Evolutionary conservation across 768 basidiomycete genomes (phyloP).

Genomic region (Mycena sanguinolenta): DNA sequence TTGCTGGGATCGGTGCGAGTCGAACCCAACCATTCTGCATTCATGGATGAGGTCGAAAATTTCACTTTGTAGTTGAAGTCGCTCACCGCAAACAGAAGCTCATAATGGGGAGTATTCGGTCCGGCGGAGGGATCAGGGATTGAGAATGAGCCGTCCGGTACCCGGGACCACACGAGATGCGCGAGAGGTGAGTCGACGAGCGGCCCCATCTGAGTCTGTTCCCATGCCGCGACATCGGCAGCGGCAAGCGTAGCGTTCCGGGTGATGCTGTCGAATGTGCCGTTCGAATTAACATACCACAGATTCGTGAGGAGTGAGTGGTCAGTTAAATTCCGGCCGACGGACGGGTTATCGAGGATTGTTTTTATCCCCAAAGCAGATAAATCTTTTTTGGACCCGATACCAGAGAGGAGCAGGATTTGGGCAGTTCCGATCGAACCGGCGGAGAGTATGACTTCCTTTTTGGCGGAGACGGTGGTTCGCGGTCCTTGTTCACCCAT

Average conservation of each 20-base stretch:
- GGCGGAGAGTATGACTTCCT: slow-evolving; percentile 48
- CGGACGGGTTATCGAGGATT: slow-evolving; percentile 37
- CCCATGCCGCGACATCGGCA: slow-evolving; percentile 29
- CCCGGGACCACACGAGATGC: slow-evolving; percentile 22
- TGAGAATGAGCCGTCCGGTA: slow-evolving; percentile 17
- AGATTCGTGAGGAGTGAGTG: slow-evolving; percentile 28
- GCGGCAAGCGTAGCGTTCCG: slow-evolving; percentile 30
- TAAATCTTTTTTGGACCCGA: slow-evolving; percentile 35
- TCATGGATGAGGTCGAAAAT: background rate
- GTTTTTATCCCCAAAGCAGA: slow-evolving; percentile 31
- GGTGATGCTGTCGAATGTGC: slow-evolving; percentile 31
- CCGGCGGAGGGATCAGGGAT: slow-evolving; percentile 42
- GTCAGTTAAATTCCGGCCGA: slow-evolving; percentile 39
- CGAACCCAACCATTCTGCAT: slow-evolving; percentile 30
- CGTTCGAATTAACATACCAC: slow-evolving; percentile 38
- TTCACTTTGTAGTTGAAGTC: background rate
- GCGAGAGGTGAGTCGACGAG: slow-evolving; percentile 28
- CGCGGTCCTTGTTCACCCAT: slow-evolving; percentile 12
- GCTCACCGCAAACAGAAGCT: slow-evolving; percentile 38
- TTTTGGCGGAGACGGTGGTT: slow-evolving; percentile 33
- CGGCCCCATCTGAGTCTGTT: slow-evolving; percentile 33
- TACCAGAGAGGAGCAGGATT: slow-evolving; percentile 41
- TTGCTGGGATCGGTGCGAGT: slow-evolving; percentile 15
- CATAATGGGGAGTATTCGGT: slow-evolving; percentile 37
- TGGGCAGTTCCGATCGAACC: slow-evolving; percentile 45